Percentiles rank a stretch among this genome's conserved stretches.
Conservation (phyloP, 345 rosid genomes). For the Firmiana major region DNA sequence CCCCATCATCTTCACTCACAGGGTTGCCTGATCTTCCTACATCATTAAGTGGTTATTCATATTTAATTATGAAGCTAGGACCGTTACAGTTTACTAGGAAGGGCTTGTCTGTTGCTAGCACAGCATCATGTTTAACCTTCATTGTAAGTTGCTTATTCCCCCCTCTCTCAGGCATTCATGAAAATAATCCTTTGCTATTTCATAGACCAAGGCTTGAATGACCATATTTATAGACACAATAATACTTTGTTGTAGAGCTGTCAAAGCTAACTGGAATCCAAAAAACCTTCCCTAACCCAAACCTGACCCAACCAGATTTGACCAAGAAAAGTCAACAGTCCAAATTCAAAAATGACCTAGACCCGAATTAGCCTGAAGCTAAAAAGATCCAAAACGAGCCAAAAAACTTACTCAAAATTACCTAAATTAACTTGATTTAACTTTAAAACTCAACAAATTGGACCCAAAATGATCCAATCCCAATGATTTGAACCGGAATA, state of each 20-base stretch:
- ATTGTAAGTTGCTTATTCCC: slow-evolving; percentile 46
- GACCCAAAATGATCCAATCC: neutral
- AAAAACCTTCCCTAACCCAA: too few relatives aligned
- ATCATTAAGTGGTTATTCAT: slow-evolving; percentile 71
- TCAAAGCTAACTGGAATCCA: neutral
- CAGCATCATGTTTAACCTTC: slow-evolving; percentile 89
- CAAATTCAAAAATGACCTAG: neutral
- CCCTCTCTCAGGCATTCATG: neutral
- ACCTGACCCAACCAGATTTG: neutral
- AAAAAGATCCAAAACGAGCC: neutral
- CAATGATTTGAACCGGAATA: neutral
- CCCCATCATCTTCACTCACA: slow-evolving; percentile 64
- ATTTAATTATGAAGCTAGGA: slow-evolving; percentile 75
- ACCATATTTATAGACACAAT: neutral
- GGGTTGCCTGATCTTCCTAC: slow-evolving; percentile 72
- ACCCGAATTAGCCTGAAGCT: neutral
- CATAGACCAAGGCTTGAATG: neutral
- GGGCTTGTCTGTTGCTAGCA: slow-evolving; percentile 93
- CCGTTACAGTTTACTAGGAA: slow-evolving; percentile 87
- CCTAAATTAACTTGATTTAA: neutral
- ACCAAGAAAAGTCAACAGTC: neutral
- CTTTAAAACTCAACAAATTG: neutral
- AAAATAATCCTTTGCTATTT: neutral
- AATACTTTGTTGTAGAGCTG: neutral
- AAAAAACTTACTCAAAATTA: neutral